Evolutionary conservation across 805 yeast genomes (phyloP), one percentile per base, ranked within the genome.

Genomic region (Torulaspora franciscae): DNA sequence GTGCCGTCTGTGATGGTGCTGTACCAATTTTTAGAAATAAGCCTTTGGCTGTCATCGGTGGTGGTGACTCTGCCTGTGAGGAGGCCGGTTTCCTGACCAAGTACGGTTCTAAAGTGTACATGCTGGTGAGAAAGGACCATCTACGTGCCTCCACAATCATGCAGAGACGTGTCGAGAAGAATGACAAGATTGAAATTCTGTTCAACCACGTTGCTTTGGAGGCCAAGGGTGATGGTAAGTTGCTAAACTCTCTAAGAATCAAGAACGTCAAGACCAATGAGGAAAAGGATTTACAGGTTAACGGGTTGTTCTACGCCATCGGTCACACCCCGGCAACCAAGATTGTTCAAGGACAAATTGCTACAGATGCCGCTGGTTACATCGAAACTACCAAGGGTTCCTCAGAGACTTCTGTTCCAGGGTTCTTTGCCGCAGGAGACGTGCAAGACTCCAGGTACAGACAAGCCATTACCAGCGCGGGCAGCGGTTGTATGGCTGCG

Each of bases 1-100:
- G 99, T 76, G 99, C 99, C 32, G 99, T 93, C 51, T 93, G 99
- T 73, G 99, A 93, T 67, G 99, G 99, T 70, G 99, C 99, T 27
- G 95, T 93, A 40, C 99, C 99, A 58, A 90, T 93, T 59, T 93
- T 93, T 76, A 86, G 98, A 77, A 85, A 93, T 76, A 85, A 89
- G 71, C 98, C 99, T 32, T 79, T 93, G 66, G 98, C 96, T 22
- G 99, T 93, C 46, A 75, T 93, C 56, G 99, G 99, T 49, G 99
- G 99, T 56, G 99, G 99, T 68, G 99, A 93, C 71, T 89, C 97
- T 56, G 99, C 99, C 14, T 95, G 98, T 70, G 99, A 93, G 74
- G 99, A 93, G 74, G 99, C 99, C 26, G 73, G 86, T 55, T 93
- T 93, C 72, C 77, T 93, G 67, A 93, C 99, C 60, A 93, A 93